These are phyloP conservation scores for Grifola frondosa DNA, from an alignment of 1,284 basidiomycete genomes.

Conservation along the genomic window DNA sequence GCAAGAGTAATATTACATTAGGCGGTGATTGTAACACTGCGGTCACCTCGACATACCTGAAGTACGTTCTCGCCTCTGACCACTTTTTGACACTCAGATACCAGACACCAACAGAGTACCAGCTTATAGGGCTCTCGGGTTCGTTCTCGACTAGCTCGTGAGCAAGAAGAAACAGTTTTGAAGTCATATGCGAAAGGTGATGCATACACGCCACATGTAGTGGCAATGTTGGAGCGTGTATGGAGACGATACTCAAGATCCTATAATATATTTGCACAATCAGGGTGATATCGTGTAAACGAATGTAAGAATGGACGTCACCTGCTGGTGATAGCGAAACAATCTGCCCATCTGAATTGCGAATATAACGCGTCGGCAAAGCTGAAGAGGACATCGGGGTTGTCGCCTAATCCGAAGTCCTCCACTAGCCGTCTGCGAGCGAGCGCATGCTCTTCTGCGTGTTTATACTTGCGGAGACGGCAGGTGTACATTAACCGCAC, in stretches of 20 bases:
- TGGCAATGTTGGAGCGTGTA: conserved; percentile 86
- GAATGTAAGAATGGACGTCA: conserved; percentile 29
- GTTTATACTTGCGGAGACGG: conserved; percentile 87
- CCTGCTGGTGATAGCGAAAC: conserved; percentile 86
- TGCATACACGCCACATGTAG: conserved; percentile 98
- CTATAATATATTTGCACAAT: conserved; percentile 39
- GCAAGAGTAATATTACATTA: conserved; percentile 1
- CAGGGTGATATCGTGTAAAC: not conserved
- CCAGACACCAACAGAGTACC: conserved; percentile 99
- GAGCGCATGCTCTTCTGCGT: conserved; percentile 77
- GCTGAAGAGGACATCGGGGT: conserved; percentile 90
- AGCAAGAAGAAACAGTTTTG: conserved; percentile 91
- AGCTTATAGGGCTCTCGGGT: conserved; percentile 89
- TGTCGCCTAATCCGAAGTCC: conserved; percentile 81
- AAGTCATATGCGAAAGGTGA: conserved; percentile 87
- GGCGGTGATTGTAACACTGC: not conserved
- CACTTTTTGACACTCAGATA: conserved; percentile 87
- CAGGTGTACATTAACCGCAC: conserved; percentile 91
- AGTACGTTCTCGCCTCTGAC: conserved; percentile 87
- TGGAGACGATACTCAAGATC: conserved; percentile 77
- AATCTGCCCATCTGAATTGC: conserved; percentile 91
- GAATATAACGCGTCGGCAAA: conserved; percentile 91
- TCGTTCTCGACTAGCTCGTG: conserved; percentile 94
- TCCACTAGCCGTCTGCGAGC: conserved; percentile 74
- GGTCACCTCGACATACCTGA: conserved; percentile 60